Evolutionary conservation across 192 early-diverging fungal species (phyloP).

Genomic region (Podila epigama): DNA sequence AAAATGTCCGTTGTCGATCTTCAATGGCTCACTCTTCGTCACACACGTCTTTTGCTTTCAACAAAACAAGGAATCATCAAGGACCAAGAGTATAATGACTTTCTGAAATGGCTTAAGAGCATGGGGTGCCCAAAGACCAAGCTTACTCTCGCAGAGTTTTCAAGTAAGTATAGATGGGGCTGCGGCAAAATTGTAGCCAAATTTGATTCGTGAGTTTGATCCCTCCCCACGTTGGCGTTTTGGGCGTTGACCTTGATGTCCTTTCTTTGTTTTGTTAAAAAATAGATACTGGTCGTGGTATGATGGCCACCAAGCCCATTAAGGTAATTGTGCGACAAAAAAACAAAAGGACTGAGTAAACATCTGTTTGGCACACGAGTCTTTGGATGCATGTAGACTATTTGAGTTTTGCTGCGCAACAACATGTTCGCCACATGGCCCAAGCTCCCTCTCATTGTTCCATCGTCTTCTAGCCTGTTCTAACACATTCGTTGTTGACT

Average conservation of each 20-base stretch:
- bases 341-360: background rate
- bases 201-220: background rate
- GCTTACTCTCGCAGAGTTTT: constrained; percentile 60
- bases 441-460: background rate
- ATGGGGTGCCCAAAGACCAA: constrained; percentile 59
- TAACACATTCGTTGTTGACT: background rate
- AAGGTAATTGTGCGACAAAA: constrained; percentile 29
- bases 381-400: background rate
- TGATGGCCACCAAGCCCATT: constrained; percentile 66
- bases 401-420: background rate
- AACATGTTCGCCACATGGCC: background rate
- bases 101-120: constrained; percentile 56
- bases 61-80: constrained; percentile 53
- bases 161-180: constrained; percentile 38
- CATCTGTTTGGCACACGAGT: constrained; percentile 4
- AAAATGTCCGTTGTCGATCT: background rate
- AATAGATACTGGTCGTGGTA: constrained; percentile 64
- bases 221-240: no score
- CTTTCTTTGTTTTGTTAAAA: background rate
- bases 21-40: background rate
- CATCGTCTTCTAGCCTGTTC: background rate
- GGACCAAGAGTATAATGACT: constrained; percentile 55
- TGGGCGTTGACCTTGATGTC: no score
- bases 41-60: background rate
- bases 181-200: background rate